Evolutionary conservation across 2,329 filamentous ascomycete species (phyloP).

Genomic region (Aspergillus pseudoviridinutans): DNA sequence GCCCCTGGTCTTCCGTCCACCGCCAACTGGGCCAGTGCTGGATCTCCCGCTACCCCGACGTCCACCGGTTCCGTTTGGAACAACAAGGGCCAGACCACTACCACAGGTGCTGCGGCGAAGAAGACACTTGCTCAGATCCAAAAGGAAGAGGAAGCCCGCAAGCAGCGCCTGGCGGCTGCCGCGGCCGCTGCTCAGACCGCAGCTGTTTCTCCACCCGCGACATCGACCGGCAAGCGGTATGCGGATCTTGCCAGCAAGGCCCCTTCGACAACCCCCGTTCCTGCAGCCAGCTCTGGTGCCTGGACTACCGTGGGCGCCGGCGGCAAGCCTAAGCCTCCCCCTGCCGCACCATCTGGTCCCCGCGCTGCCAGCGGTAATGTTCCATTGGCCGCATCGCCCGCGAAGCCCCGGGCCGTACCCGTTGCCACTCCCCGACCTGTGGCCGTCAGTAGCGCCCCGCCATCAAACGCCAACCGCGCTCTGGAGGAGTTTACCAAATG

Average conservation of each 20-base stretch:
- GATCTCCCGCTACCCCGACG: conserved; percentile 64
- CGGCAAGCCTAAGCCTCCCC: conserved; percentile 79
- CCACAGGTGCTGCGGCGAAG: conserved; percentile 53
- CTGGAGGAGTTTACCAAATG: conserved; percentile 94
- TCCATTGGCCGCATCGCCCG: conserved; percentile 33
- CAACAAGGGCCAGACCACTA: conserved; percentile 44
- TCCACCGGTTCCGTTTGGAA: conserved; percentile 48
- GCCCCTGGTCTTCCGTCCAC: conserved; percentile 78
- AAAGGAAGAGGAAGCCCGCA: conserved; percentile 87
- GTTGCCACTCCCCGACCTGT: conserved; percentile 49
- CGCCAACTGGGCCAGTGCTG: conserved; percentile 78
- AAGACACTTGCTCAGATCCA: conserved; percentile 96
- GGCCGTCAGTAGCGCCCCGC: conserved; percentile 41
- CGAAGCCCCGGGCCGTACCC: conserved; percentile 52
- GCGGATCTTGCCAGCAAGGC: conserved; percentile 88
- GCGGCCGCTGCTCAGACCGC: conserved; percentile 46
- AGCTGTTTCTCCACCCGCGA: conserved; percentile 40
- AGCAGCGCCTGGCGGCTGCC: conserved; percentile 61
- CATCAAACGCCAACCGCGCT: conserved; percentile 55
- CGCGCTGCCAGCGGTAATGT: conserved; percentile 47
- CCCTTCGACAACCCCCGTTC: conserved; percentile 42
- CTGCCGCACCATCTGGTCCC: conserved; percentile 41
- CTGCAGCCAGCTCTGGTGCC: conserved; percentile 50
- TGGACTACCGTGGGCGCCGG: conserved; percentile 96
- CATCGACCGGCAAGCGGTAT: conserved; percentile 73